Evolutionary conservation across 2,329 filamentous ascomycete genomes (phyloP).

Genomic region (Phialocephala subalpina): DNA sequence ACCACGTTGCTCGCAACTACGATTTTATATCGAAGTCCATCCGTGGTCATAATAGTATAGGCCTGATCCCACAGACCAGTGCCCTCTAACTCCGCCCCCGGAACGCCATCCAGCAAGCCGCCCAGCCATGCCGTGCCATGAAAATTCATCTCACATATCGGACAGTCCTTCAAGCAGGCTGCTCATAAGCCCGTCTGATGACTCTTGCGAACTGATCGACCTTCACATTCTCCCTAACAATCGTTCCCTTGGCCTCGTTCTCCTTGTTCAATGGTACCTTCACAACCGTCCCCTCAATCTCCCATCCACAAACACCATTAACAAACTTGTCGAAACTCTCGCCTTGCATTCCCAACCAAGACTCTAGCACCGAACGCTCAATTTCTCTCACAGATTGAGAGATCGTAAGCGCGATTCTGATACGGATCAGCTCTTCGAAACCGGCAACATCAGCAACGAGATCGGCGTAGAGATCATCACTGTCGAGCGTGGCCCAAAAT

Average conservation of each 20-base stretch:
- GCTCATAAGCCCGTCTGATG: conserved; percentile 86
- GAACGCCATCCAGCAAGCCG: conserved; percentile 37
- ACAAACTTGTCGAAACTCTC: conserved; percentile 80
- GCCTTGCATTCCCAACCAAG: conserved; percentile 77
- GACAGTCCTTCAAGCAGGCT: conserved; percentile 62
- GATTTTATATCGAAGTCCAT: conserved; percentile 10
- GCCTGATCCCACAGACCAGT: conserved; percentile 17
- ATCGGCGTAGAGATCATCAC: conserved; percentile 94
- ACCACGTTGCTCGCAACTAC: conserved; percentile 13
- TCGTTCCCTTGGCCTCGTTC: conserved; percentile 95
- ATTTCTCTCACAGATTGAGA: conserved; percentile 82
- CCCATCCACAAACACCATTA: conserved; percentile 87
- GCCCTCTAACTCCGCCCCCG: conserved; percentile 30
- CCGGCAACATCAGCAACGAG: conserved; percentile 92
- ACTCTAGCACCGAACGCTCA: conserved; percentile 71
- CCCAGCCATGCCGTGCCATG: conserved; percentile 38
- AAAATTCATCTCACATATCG: conserved; percentile 26
- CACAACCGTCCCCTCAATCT: conserved; percentile 70
- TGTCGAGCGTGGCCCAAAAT: conserved; percentile 94
- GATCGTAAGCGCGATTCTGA: conserved; percentile 88
- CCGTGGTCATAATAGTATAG: conserved; percentile 15
- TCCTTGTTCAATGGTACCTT: conserved; percentile 92
- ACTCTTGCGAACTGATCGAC: conserved; percentile 86
- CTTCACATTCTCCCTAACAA: conserved; percentile 94
- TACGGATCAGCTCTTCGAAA: conserved; percentile 93